Evolutionary conservation across 805 yeast genomes (phyloP), one percentile per base, ranked within the genome.

Genomic region (Metschnikowia henanensis): DNA sequence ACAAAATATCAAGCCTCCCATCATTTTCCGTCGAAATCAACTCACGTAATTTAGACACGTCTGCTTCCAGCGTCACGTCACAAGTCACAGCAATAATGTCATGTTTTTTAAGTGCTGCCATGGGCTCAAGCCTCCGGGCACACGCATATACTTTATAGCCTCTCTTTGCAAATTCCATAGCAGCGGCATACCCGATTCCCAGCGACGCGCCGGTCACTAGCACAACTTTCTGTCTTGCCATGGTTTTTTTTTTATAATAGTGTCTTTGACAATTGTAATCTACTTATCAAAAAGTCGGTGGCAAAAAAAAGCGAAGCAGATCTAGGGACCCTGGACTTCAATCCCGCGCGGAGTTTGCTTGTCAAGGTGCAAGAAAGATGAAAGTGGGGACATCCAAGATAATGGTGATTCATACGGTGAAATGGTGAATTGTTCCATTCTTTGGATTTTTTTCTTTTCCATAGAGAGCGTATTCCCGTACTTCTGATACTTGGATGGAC

Each of bases 111-210:
- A 83, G 63, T 3, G 72, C 71, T 26, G 73, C 70, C 82, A 86
- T 81, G 3, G 78, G 77, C 35, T 71, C 81, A 25, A 77, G 54
- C 51, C 89, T 73, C 60, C 95, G 72, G 2, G 94, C 90, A 42
- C 86, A 82, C 1, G 90, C 91, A 57, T 77, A 84, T 0, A 85
- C 88, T 46, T 67, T 60, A 59, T 73, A 79, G 3, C 83, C 82
- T 43, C 75, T 62, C 13, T 56, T 45, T n/a, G 71, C 79, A 39
- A 80, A 65, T 48, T 74, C 77, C 16, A 60, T 49, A 7, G 80
- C 71, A 5, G 77, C 49, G 15, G 66, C 68, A 45, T 62, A 72
- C 0, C 85, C 85, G 39, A 80, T 80, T 6, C 85, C 84, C 0
- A 77, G 70, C 0, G 83, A 77, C 6, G 81, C 80, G 12, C 84